A percentile compares a stretch with the other conserved stretches of the same genome.
Evolutionary conservation across 805 yeast species (phyloP).

Genomic region (Scheffersomyces ergatensis): DNA sequence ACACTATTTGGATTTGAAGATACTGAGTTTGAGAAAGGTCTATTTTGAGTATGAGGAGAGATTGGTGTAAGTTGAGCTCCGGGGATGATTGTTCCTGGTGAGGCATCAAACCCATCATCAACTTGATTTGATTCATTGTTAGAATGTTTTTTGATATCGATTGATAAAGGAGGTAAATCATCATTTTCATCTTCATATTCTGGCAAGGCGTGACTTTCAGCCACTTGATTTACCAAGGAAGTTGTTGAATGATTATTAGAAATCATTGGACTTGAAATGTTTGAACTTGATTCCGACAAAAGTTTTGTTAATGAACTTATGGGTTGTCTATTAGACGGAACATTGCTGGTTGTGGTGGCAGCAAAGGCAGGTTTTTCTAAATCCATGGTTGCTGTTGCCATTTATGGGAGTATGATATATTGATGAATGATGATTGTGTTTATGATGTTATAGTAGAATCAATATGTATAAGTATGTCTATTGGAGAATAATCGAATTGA

Average conservation of each 20-base stretch:
- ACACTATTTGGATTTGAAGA: slow-evolving; percentile 8
- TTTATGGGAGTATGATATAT: neutral
- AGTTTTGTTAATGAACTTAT: slow-evolving; percentile 37
- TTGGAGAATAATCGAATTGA: too few relatives aligned
- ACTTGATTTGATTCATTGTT: neutral
- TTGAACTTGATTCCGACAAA: slow-evolving; percentile 30
- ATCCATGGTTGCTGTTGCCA: slow-evolving; percentile 8
- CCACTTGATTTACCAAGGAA: slow-evolving; percentile 4
- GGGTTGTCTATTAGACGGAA: slow-evolving; percentile 15
- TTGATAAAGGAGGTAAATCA: neutral
- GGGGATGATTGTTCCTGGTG: slow-evolving; percentile 3
- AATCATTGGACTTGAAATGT: slow-evolving; percentile 5
- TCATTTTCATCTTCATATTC: neutral
- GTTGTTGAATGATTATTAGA: slow-evolving; percentile 9
- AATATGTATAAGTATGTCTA: too few relatives aligned
- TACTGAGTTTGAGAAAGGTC: slow-evolving; percentile 2
- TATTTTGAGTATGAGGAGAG: slow-evolving; percentile 2
- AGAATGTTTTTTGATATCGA: neutral
- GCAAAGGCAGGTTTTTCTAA: slow-evolving; percentile 9
- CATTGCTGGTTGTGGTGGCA: neutral
- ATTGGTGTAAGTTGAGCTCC: slow-evolving; percentile 3
- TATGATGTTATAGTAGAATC: too few relatives aligned
- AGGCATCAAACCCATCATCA: slow-evolving; percentile 5
- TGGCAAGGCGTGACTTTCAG: neutral
- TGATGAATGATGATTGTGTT: neutral